Base-by-base conservation (phyloP, 1,284 basidiomycete species). In the Amylostereum areolatum region DNA sequence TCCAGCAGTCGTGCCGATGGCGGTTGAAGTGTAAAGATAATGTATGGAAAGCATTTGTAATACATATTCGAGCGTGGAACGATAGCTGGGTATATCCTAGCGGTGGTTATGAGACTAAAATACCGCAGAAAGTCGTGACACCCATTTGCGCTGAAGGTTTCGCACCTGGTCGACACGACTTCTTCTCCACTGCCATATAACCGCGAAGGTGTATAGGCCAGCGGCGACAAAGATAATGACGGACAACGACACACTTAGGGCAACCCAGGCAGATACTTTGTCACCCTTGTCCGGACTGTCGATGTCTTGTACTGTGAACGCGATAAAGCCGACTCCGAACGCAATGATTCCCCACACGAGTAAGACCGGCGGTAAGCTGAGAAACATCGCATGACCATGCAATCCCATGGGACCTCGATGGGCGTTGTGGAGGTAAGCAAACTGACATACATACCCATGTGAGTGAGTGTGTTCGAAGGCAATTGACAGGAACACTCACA, bases 1-100 rank as follows among this genome's bases (percentile, higher is more conserved):
- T 48, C 67, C 50, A 66, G 70, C 55, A 28, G 64, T 70, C 12
- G 73, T 71, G 33, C 80, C 83, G 5, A 89, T 89, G 85, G 75
- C 77, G 47, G 75, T 88, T 43, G 85, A 88, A 65, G 74, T 43
- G 30, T 24, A 35, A 9, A 9, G 8, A 9, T 35, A 9, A 9
- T 35, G 9, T 35, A 8, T n/a, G 34, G 34, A 35, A 35, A 35
- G 8, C 48, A 45, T 45, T 49, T 44, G 48, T 50, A 46, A 31
- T 45, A n/a, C 30, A 31, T 11, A 30, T 31, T 9, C n/a, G 34
- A 35, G 34, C 34, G 34, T 35, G 34, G 9, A 35, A 8, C 34
- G 34, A 9, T 35, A 9, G 18, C n/a, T 18, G 18, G 18, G 18
- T 18, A 18, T 18, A 18, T 18, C 18, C 18, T 18, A 18, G 18